Evolutionary conservation across 805 yeast species (phyloP).

Genomic region (Myxozyma melibiosi): DNA sequence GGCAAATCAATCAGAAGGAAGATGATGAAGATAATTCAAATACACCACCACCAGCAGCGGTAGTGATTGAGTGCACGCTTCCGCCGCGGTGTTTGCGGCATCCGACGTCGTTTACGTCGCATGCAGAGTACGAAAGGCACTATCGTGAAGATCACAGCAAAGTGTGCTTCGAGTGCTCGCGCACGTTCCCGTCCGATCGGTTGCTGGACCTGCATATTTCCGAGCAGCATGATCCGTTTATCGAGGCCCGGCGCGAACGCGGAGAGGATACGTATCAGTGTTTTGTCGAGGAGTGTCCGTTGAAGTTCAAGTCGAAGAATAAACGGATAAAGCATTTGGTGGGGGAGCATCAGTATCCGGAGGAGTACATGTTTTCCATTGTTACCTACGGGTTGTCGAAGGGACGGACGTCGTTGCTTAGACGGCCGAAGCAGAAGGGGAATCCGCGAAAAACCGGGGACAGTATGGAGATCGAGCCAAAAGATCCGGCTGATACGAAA

Average conservation of each 20-base stretch:
- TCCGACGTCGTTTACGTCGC: slow-evolving; percentile 20
- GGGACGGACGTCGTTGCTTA: slow-evolving; percentile 27
- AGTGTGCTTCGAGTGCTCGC: slow-evolving; percentile 35
- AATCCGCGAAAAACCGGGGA: neutral
- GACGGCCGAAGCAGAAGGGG: neutral
- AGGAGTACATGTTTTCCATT: slow-evolving; percentile 34
- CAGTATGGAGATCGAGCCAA: neutral
- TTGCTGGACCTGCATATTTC: slow-evolving; percentile 53
- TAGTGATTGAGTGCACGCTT: slow-evolving; percentile 25
- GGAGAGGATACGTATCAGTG: slow-evolving; percentile 52
- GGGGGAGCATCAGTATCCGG: slow-evolving; percentile 55
- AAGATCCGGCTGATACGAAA: neutral
- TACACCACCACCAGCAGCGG: neutral
- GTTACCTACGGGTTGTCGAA: slow-evolving; percentile 27
- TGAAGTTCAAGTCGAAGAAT: too few species aligned
- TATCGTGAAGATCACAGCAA: slow-evolving; percentile 32
- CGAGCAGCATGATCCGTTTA: slow-evolving; percentile 58
- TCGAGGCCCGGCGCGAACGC: slow-evolving; percentile 42
- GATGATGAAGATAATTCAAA: too few species aligned
- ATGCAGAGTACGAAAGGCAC: slow-evolving; percentile 35
- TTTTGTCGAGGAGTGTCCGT: slow-evolving; percentile 50
- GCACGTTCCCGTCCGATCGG: slow-evolving; percentile 47
- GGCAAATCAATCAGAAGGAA: neutral
- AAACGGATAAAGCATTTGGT: slow-evolving; percentile 54
- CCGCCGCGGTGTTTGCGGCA: slow-evolving; percentile 27